Base-by-base conservation (phyloP, 768 basidiomycete species). In the Tephrocybe sp. region DNA sequence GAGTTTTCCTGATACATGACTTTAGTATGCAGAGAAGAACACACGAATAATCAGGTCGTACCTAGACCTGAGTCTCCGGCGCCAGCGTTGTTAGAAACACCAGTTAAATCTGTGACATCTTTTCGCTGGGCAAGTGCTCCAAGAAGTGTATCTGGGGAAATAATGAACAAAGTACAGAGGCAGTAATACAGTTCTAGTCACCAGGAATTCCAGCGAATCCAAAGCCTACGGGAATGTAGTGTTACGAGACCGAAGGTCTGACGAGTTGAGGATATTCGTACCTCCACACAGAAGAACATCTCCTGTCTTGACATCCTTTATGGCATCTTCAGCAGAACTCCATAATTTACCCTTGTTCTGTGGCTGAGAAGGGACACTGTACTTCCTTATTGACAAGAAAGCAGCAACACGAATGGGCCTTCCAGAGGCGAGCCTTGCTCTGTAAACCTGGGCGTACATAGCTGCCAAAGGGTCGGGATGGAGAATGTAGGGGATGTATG, bases 71-170 rank as follows among this genome's bases (percentile, higher is more conserved):
- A 79, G 58, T 86, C 77, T 22, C 77, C 79, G 17, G 79, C 72
- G 0, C 91, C 93, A 34, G 88, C 87, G 69, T 96, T 95, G 65
- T 96, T 96, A 14, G 90, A 92, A 17, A 95, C 86, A 39, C 84
- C 92, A 26, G 84, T 93, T 45, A 97, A 70, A 57, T 83, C 72
- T 38, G 62, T 74, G n/a, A 95, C 80, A 32, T 91, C 87, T 52
- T 78, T 80, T 52, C 92, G 79, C 64, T 80, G 83, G 7, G 83
- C 71, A 36, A 97, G 74, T 3, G 94, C 93, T 17, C 71, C 74
- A 26, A 96, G 85, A 40, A 97, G 74, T 3, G 92, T 94, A 66
- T 95, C 93, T 87, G 39, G n/a, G 6, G 10, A 17, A n/a, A 19
- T 20, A 6, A 35, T 48, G 44, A 35, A 20, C 32, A 39, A 22